Conservation (phyloP, 208 protist genomes). For the Crithidia fasciculata region DNA sequence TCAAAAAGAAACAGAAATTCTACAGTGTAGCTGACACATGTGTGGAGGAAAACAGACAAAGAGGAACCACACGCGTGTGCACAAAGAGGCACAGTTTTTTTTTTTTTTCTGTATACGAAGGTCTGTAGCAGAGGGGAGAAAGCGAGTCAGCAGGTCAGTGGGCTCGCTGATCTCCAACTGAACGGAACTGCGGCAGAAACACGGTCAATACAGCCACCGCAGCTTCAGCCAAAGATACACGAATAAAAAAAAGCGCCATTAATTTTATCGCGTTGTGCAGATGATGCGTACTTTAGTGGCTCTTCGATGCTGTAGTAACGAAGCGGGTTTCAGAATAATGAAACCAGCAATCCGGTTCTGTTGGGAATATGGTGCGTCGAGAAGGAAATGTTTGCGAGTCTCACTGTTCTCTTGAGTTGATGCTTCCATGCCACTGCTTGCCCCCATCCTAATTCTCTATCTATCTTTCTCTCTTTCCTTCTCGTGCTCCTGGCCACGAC, state of each 20-base stretch:
- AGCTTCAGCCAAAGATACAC: too few species aligned
- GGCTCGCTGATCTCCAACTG: too few species aligned
- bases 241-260: too few species aligned
- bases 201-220: not conserved
- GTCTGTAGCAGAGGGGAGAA: not conserved
- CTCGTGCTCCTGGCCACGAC: not conserved
- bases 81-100: conserved; percentile 1
- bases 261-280: too few species aligned
- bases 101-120: not conserved
- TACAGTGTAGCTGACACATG: not conserved
- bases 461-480: conserved; percentile 17
- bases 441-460: conserved; percentile 4
- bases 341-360: not conserved
- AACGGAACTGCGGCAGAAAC: not conserved
- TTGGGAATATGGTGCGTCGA: not conserved
- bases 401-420: conserved; percentile 1
- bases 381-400: not conserved
- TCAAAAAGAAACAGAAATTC: not conserved
- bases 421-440: not conserved
- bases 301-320: too few species aligned
- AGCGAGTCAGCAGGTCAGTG: not conserved
- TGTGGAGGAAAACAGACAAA: not conserved
- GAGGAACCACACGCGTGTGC: not conserved
- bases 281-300: too few species aligned
- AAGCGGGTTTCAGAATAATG: too few species aligned